Evolutionary conservation across 129 eudicot species (phyloP), one percentile per base, ranked within the genome.

Genomic region (Chrysanthemum makinoi): DNA sequence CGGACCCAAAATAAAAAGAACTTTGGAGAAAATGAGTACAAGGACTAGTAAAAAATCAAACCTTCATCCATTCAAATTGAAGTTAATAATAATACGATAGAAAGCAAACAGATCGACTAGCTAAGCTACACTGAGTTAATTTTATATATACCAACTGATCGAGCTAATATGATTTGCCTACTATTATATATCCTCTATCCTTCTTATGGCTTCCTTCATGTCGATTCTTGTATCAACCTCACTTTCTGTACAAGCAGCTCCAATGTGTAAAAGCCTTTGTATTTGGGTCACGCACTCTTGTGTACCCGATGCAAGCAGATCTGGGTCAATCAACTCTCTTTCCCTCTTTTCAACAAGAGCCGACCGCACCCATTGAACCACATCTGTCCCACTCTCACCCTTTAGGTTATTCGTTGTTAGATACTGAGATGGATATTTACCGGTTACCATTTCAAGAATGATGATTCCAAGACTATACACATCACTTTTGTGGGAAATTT

Each of bases 391-490:
- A 28, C 86, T 85, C 55, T 87, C 80, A 7, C 83, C 87, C 18
- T 61, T 61, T 61, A 28, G 66, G 46, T 61, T 61, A 60, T 79
- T 82, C 76, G 63, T 79, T 10, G 80, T n/a, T 54, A 52, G 74
- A 61, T 90, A 90, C 81, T 85, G 95, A n/a, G 88, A 81, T 0
- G 97, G 97, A 75, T 81, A 91, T 58, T 86, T 87, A 2, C 97
- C 95, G 0, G 95, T 91, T 2, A 90, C 80, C 56, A 87, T 53
- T 73, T 90, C 97, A 6, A 90, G 86, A 49, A 69, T 54, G 11
- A 69, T 6, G 74, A 69, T 69, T 33, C 64, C 74, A 53, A 90
- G 83, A 20, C 91, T 79, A 48, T 74, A 90, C 57, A 90, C 95
- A 16, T 90, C 97, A 19, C 82, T 66, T 47, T 90, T 83, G 6